Evolutionary conservation across 2,329 filamentous ascomycete genomes (phyloP).

Genomic region (Madurella fahalii): DNA sequence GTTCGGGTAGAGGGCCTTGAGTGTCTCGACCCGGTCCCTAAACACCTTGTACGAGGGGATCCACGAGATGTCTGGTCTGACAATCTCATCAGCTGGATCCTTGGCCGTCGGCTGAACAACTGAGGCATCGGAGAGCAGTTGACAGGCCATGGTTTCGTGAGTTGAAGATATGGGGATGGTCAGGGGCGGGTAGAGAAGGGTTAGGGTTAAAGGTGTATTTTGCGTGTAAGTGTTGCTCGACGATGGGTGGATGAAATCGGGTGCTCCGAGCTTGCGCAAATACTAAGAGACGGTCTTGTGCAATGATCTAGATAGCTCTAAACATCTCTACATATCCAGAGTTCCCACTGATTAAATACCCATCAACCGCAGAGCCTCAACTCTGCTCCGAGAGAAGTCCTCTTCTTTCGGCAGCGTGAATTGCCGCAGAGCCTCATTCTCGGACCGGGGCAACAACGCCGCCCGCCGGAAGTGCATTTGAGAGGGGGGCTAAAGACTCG

Average conservation of each 20-base stretch:
- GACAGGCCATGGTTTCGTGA: background rate
- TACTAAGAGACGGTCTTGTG: background rate
- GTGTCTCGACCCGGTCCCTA: slow-evolving; percentile 21
- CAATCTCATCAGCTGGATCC: slow-evolving; percentile 3
- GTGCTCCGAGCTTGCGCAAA: background rate
- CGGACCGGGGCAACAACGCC: background rate
- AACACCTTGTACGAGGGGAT: slow-evolving; percentile 23
- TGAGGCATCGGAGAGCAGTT: background rate
- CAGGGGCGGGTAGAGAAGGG: background rate
- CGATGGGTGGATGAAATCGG: background rate
- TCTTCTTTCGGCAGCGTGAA: background rate
- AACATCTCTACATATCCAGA: background rate
- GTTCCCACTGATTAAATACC: background rate
- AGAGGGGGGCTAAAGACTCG: background rate
- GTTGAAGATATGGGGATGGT: background rate
- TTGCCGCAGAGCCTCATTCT: slow-evolving; percentile 8
- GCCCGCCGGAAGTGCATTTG: background rate
- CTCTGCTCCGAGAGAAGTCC: background rate
- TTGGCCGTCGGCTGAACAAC: too few species aligned
- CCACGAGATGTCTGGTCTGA: slow-evolving; percentile 24
- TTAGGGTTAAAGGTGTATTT: slow-evolving; percentile 2
- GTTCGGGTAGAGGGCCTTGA: slow-evolving; percentile 16
- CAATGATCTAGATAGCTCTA: background rate
- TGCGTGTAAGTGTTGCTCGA: slow-evolving; percentile 3
- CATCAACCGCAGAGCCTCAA: slow-evolving; percentile 1